Evolutionary conservation across 164 flowering plant genomes (phyloP), one percentile per base, ranked within the genome.

Genomic region (Vitis cinerea): DNA sequence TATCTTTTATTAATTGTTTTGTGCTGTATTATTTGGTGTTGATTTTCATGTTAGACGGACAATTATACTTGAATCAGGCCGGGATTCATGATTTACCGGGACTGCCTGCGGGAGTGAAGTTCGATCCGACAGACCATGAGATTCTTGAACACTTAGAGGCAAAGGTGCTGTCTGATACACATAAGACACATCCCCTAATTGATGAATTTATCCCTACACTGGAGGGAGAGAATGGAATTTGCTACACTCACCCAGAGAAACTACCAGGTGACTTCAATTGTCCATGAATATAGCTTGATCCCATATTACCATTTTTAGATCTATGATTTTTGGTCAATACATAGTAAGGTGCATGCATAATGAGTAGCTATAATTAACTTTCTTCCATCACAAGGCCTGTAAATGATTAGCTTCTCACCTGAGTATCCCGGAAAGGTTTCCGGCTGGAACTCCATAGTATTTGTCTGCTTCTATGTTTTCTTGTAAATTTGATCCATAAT

Each of bases 201-300:
- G 91, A 95, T 77, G 91, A 95, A 75, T 95, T 95, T 75, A 93
- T 92, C 16, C 92, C 96, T 7, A 95, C 97, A 0, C 83, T 95
- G 16, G 89, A 87, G 52, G 94, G 96, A 1, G 97, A 92, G 68
- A 89, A 88, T 75, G 98, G 99, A 14, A 94, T 94, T 75, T 95
- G 98, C 76, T 91, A 92, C 70, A 93, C 98, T 64, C 99, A 95
- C 78, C 99, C 99, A 0, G 96, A 91, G 75, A 95, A 83, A 73
- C 81, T 92, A 61, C 97, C 97, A 75, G 97, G 97, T 92, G 13
- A 30, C 11, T 11, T 6, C 29, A 30, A 37, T 11, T 59, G 30
- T 15, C 62, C 37, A 27, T 27, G 10, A 59, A 1, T 37, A 37
- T 37, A 37, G 44, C 44, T 37, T 37, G 44, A 37, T 37, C 44